Evolutionary conservation across 2,329 filamentous ascomycete genomes (phyloP).

Genomic region (Colletotrichum cereale): DNA sequence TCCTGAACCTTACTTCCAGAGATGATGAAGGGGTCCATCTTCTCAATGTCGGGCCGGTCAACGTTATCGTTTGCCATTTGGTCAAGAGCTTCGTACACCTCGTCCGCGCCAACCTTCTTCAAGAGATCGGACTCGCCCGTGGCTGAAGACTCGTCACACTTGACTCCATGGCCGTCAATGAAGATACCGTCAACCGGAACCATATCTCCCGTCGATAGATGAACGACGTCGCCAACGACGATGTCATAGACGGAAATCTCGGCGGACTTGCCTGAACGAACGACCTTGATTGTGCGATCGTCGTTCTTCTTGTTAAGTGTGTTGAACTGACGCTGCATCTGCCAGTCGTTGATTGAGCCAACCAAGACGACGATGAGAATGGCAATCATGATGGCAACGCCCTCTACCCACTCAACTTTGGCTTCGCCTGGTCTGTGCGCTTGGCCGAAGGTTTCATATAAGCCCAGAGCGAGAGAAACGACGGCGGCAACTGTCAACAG

Average conservation of each 20-base stretch:
- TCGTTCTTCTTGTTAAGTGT: constrained; percentile 70
- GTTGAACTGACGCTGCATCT: constrained; percentile 72
- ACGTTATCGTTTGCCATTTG: constrained; percentile 61
- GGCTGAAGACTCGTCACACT: constrained; percentile 77
- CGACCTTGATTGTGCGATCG: constrained; percentile 71
- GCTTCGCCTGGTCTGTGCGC: constrained; percentile 55
- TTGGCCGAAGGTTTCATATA: constrained; percentile 74
- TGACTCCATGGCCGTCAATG: constrained; percentile 72
- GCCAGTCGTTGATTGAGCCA: constrained; percentile 72
- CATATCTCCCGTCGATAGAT: constrained; percentile 76
- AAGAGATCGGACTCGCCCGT: constrained; percentile 79
- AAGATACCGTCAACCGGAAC: constrained; percentile 76
- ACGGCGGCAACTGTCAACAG: constrained; percentile 76
- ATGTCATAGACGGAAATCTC: constrained; percentile 74
- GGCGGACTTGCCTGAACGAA: constrained; percentile 72
- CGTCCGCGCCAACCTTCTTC: constrained; percentile 71
- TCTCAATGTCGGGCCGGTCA: constrained; percentile 28
- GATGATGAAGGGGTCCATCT: constrained; percentile 71
- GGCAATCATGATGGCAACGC: constrained; percentile 71
- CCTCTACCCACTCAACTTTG: constrained; percentile 72
- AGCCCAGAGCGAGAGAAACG: constrained; percentile 75
- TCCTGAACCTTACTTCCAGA: constrained; percentile 69
- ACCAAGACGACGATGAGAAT: constrained; percentile 72
- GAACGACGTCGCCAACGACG: constrained; percentile 74
- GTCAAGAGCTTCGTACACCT: constrained; percentile 68